Evolutionary conservation across 164 flowering plant genomes (phyloP), one percentile per base, ranked within the genome.

Genomic region (Magnolia sinica): DNA sequence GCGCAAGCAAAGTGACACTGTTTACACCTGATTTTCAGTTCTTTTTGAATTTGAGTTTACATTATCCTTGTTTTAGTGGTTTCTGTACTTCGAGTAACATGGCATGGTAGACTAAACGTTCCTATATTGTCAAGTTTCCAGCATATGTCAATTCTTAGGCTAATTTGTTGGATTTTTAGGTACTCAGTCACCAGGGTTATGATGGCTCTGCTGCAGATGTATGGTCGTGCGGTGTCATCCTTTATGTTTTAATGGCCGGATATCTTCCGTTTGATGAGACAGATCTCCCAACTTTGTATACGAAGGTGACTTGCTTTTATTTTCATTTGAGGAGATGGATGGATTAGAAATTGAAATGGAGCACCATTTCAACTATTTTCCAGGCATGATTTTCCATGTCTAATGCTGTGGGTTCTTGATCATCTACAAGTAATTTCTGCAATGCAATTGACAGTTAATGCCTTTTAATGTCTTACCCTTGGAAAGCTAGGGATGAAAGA

Each of bases 211-310:
- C 97, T 77, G 99, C 98, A 71, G 99, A 96, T 86, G 74, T 96
- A 37, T 96, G 99, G 99, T 96, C 99, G 61, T 96, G 98, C 82
- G 99, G 99, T 19, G 92, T 96, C 75, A 94, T 96, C 81, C 98
- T 96, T 59, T 94, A 77, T 92, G 98, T 96, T 80, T 77, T 96
- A 79, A 88, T 94, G 97, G 97, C 99, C 31, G 99, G 99, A 78
- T 93, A 91, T 87, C 97, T 94, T 20, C 99, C 99, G 14, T 96
- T 96, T 85, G 84, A 88, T 65, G 98, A 93, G 81, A 82, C 76
- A 72, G 90, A 93, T 80, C 95, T 96, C 80, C 90, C 91, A 73
- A 81, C 90, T 16, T 86, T 96, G 78, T 93, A 89, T 84, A 81
- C 71, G 74, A 96, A 92, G 94, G 99, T 91, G 29, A 64, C 58